A percentile compares a stretch with the other conserved stretches of the same genome.
These are phyloP conservation scores for Colletotrichum coccodes DNA, from an alignment of 2,329 filamentous ascomycete genomes.

Conservation along the genomic window DNA sequence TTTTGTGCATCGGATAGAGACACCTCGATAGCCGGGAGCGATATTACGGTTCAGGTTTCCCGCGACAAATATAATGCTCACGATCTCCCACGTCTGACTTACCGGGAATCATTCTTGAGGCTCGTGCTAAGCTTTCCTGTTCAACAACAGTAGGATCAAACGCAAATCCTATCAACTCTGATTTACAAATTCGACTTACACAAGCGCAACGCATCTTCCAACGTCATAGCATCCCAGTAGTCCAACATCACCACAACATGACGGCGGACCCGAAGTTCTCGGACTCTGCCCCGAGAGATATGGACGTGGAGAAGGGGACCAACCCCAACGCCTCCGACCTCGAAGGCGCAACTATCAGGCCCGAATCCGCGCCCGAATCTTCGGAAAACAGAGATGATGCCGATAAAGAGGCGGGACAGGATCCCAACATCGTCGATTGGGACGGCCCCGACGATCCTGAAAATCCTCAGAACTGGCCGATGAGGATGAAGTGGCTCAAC, in stretches of 20 bases:
- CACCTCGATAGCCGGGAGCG: neutral
- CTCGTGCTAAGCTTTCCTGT: slow-evolving; percentile 1
- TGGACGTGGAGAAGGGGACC: slow-evolving; percentile 16
- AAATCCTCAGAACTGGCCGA: slow-evolving; percentile 76
- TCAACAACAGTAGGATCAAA: neutral
- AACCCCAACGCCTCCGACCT: slow-evolving; percentile 12
- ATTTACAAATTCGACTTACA: neutral
- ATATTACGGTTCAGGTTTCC: neutral
- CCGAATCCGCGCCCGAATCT: slow-evolving; percentile 6
- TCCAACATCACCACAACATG: neutral
- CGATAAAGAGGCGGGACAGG: neutral
- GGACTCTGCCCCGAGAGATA: slow-evolving; percentile 7
- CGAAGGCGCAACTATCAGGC: slow-evolving; percentile 22
- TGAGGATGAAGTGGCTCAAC: slow-evolving; percentile 52
- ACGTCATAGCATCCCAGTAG: neutral
- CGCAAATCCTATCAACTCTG: neutral
- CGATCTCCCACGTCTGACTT: neutral
- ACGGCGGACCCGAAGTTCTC: slow-evolving; percentile 5
- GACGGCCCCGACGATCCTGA: slow-evolving; percentile 65
- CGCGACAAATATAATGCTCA: slow-evolving; percentile 11
- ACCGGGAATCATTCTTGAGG: neutral
- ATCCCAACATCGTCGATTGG: slow-evolving; percentile 64
- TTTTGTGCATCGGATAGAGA: slow-evolving; percentile 10
- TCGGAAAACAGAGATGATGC: neutral
- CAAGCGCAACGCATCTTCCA: neutral